Base-by-base conservation (phyloP, 129 eudicot species). In the Heracleum sosnowskyi region DNA sequence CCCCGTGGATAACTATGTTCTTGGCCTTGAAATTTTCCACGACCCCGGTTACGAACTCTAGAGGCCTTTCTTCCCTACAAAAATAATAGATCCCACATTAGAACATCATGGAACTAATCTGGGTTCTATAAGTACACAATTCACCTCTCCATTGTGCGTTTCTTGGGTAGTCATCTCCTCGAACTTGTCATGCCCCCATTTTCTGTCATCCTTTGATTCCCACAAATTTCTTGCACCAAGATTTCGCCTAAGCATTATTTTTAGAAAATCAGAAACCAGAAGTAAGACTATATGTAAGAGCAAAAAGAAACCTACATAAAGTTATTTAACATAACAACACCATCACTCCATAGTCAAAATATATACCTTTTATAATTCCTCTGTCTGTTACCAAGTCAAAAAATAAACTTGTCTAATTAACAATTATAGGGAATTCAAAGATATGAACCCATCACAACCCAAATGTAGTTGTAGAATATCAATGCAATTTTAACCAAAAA, bases 161-260 rank as follows among this genome's bases (percentile, higher is more conserved):
- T 90, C 97, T 41, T 86, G 89, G 72, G 78, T 75, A 78, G 89
- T 79, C 89, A 96, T 77, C 86, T 92, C 97, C 83, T 92, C 99
- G 76, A 96, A 96, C 87, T 96, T 96, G 90, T 96, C 99, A 85
- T 96, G 99, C 39, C 99, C 97, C 99, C 99, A 96, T 89, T 96
- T 96, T 81, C 88, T 90, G 22, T 96, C 91, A 85, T 96, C 99
- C 83, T 92, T 96, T 39, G 95, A 86, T 81, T 92, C 99, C 99
- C 99, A 96, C 79, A 92, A 86, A 75, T 84, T 96, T 75, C 86
- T 86, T 76, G 97, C 91, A 49, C 93, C 96, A 89, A 87, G 86
- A 35, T 83, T 87, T 35, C 97, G 93, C 91, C 98, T 93, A 73
- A 47, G 63, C 57, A 83, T 77, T 76, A 69, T 40, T 45, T 49